Percentiles rank a stretch among this genome's conserved stretches.
phyloP scores from a whole-genome alignment of 352 stramenopile species.

The Pythium aquatile region DNA sequence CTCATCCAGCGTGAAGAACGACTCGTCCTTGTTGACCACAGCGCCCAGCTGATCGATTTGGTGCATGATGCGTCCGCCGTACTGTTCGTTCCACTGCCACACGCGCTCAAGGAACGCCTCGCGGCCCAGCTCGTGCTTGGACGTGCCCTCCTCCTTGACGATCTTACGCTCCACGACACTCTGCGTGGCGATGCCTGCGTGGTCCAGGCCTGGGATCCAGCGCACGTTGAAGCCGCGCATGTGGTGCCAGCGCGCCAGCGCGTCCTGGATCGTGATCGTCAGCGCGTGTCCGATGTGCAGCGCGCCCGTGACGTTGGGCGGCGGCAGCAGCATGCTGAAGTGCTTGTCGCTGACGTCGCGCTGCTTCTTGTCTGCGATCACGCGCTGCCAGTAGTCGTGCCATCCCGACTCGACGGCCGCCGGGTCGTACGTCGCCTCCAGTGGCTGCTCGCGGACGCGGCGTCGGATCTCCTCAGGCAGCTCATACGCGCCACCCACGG shows the following conservation, averaged over 20 bases:
- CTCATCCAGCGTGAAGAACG: conserved; percentile 99
- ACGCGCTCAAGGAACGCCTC: conserved; percentile 96
- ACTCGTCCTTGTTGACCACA: conserved; percentile 95
- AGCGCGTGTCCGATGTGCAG: conserved; percentile 98
- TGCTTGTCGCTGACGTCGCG: conserved; percentile 15
- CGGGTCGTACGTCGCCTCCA: conserved; percentile 65
- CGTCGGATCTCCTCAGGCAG: conserved; percentile 46
- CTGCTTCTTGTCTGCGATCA: conserved; percentile 31
- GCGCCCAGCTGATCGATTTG: conserved; percentile 94
- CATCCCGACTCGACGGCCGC: conserved; percentile 62
- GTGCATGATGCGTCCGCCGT: conserved; percentile 94
- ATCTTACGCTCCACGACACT: conserved; percentile 99
- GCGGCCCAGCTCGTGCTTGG: conserved; percentile 94
- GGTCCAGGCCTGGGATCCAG: conserved; percentile 97
- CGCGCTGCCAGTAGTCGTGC: conserved; percentile 69
- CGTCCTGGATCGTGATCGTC: conserved; percentile 97
- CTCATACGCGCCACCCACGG: conserved; percentile 8
- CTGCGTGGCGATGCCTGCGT: conserved; percentile 99
- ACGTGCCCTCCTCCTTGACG: conserved; percentile 90
- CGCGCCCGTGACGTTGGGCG: conserved; percentile 97
- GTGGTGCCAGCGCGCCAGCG: conserved; percentile 95
- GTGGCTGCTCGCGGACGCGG: conserved; percentile 49
- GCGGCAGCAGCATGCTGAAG: conserved; percentile 91
- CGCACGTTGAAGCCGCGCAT: conserved; percentile 97
- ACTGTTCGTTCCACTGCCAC: conserved; percentile 99